Evolutionary conservation across 2,329 filamentous ascomycete genomes (phyloP).

Genomic region (Trichoderma sp.): DNA sequence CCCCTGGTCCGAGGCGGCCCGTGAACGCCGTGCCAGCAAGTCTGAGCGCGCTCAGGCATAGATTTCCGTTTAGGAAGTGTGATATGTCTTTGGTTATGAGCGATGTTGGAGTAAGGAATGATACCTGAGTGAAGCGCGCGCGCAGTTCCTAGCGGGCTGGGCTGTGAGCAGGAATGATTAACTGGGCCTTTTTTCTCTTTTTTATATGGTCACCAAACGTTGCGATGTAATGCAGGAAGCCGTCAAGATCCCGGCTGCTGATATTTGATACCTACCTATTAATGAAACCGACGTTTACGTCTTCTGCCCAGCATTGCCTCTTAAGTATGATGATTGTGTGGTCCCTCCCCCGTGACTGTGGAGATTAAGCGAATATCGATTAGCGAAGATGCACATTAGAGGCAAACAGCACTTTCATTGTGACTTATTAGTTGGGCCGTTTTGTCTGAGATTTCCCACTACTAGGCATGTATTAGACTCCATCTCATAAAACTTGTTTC

Average conservation of each 20-base stretch:
- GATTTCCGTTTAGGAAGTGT: not conserved
- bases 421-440: not conserved
- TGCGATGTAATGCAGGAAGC: constrained; percentile 13
- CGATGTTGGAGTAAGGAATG: constrained; percentile 10
- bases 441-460: not conserved
- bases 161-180: not conserved
- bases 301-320: not conserved
- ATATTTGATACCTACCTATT: constrained; percentile 17
- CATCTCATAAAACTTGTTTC: not conserved
- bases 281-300: constrained; percentile 13
- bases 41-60: constrained; percentile 27
- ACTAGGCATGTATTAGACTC: not conserved
- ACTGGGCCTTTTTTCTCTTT: constrained; percentile 2
- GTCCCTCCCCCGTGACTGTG: not conserved
- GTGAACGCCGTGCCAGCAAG: constrained; percentile 53
- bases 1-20: constrained; percentile 83
- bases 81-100: constrained; percentile 7
- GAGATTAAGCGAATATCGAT: not conserved
- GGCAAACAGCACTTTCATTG: not conserved
- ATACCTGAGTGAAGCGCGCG: constrained; percentile 14
- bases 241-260: not conserved
- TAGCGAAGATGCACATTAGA: not conserved
- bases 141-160: constrained; percentile 12
- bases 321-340: not conserved
- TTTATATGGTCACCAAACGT: constrained; percentile 10